These are phyloP conservation scores for Exidia glandulosa DNA, from an alignment of 768 basidiomycete species.

Conservation along the genomic window DNA sequence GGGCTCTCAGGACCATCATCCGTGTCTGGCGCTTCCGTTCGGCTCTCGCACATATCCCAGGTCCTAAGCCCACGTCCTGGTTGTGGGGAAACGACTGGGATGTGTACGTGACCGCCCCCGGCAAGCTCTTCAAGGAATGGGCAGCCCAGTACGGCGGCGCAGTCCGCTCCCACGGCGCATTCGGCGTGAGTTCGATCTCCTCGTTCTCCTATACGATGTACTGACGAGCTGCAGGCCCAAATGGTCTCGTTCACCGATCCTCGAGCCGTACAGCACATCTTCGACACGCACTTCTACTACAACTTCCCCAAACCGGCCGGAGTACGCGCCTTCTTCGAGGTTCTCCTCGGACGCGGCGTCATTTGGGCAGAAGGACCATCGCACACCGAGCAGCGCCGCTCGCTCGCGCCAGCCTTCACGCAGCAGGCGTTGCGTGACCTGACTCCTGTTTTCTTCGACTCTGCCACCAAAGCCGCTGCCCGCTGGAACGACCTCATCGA, in stretches of 20 bases:
- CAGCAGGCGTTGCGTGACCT: constrained; percentile 7
- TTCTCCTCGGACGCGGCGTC: constrained; percentile 50
- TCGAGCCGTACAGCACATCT: constrained; percentile 41
- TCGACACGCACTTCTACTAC: constrained; percentile 39
- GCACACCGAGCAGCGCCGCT: neutral
- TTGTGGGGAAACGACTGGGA: constrained; percentile 47
- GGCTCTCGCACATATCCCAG: constrained; percentile 30
- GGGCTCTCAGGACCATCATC: neutral
- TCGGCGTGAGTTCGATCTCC: constrained; percentile 34
- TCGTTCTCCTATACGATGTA: neutral
- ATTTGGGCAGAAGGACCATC: constrained; percentile 48
- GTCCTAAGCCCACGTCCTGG: constrained; percentile 36
- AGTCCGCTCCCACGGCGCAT: constrained; percentile 43
- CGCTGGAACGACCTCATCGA: constrained; percentile 7
- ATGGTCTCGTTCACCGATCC: constrained; percentile 47
- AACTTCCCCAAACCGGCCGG: constrained; percentile 52
- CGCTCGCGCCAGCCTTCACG: constrained; percentile 1
- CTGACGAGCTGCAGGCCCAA: constrained; percentile 31
- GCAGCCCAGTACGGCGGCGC: constrained; percentile 44
- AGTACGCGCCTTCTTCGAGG: constrained; percentile 52
- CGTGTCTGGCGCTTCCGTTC: neutral
- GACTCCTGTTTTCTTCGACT: constrained; percentile 9
- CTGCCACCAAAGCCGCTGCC: constrained; percentile 6
- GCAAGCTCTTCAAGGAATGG: constrained; percentile 41
- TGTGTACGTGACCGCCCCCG: constrained; percentile 42